phyloP scores from a whole-genome alignment of 225 moss, liverwort and hornwort genomes.

The Anthoceros angustus region DNA sequence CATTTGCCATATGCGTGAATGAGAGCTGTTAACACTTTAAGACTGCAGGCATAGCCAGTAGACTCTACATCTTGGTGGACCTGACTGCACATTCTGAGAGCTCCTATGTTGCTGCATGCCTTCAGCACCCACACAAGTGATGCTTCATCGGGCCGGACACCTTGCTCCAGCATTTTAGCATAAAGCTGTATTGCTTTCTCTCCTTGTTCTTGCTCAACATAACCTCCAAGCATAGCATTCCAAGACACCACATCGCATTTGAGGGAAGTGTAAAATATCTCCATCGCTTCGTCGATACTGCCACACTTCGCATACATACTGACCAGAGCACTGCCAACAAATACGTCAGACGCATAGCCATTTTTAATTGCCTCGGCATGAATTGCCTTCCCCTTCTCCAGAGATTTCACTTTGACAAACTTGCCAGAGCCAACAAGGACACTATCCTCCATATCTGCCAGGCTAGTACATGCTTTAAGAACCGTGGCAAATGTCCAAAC shows the following conservation, averaged over 20 bases:
- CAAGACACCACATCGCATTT: neutral
- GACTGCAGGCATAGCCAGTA: neutral
- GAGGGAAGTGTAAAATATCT: neutral
- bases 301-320: constrained; percentile 1
- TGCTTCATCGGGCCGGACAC: neutral
- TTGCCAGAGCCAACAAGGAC: neutral
- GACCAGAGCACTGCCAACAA: neutral
- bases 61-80: neutral
- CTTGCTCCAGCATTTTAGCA: neutral
- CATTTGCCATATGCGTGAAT: neutral
- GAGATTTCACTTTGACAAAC: neutral
- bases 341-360: neutral
- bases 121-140: neutral
- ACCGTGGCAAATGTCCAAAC: neutral
- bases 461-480: neutral
- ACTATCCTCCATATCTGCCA: neutral
- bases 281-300: neutral
- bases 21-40: neutral
- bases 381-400: neutral
- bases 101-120: neutral
- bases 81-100: neutral
- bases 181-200: neutral
- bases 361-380: neutral
- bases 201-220: neutral
- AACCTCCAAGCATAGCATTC: neutral